These are phyloP conservation scores for Crithidia acanthocephali DNA, from an alignment of 208 protist genomes.

Conservation along the genomic window DNA sequence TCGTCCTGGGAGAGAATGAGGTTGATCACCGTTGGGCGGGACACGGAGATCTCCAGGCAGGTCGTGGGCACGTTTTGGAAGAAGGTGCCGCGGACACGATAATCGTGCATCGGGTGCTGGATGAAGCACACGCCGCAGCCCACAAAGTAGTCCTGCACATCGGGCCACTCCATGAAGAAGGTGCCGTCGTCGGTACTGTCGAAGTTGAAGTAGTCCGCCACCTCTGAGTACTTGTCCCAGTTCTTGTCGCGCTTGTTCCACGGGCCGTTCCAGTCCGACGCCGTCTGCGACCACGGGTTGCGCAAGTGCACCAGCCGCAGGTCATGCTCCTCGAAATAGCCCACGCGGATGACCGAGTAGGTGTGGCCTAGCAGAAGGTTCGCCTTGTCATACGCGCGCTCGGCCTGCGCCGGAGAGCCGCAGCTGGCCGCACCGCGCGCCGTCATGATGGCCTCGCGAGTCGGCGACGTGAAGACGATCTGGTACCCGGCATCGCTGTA, in stretches of 20 bases:
- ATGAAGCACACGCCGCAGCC: constrained; percentile 82
- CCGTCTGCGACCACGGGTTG: constrained; percentile 61
- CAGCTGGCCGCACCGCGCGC: constrained; percentile 36
- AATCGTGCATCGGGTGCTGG: constrained; percentile 73
- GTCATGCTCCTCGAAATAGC: constrained; percentile 54
- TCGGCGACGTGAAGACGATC: constrained; percentile 66
- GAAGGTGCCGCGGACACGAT: constrained; percentile 81
- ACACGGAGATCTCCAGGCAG: constrained; percentile 70
- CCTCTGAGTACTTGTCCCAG: constrained; percentile 64
- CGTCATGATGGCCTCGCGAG: constrained; percentile 55
- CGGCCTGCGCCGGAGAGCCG: constrained; percentile 32
- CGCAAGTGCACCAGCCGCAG: constrained; percentile 67
- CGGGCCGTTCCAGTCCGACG: constrained; percentile 48
- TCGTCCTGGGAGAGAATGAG: constrained; percentile 80
- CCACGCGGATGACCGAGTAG: constrained; percentile 69
- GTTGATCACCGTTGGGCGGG: constrained; percentile 47
- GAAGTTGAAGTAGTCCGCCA: constrained; percentile 54
- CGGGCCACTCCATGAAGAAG: constrained; percentile 84
- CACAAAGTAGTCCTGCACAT: constrained; percentile 73
- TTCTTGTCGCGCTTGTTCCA: constrained; percentile 69
- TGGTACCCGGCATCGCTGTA: constrained; percentile 62
- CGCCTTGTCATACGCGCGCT: constrained; percentile 56
- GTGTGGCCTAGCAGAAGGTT: constrained; percentile 63
- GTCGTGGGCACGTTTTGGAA: constrained; percentile 68
- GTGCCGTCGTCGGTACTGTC: constrained; percentile 49